These are phyloP conservation scores for Lojkania enalia DNA, from an alignment of 2,329 filamentous ascomycete genomes.

Conservation along the genomic window DNA sequence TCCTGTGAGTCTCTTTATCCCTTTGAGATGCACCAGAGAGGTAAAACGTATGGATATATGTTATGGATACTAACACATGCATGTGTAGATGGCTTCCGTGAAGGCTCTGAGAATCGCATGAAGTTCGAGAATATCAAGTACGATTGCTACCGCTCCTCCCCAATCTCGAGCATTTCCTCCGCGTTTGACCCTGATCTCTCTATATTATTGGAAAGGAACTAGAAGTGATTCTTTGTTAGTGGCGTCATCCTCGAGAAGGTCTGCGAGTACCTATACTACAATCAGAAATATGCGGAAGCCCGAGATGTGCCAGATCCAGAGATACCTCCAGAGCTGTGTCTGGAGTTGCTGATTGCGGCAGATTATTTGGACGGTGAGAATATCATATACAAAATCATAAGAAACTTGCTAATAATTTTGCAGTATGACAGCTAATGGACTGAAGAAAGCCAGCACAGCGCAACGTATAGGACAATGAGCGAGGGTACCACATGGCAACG, in stretches of 20 bases:
- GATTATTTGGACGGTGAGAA: slow-evolving; percentile 64
- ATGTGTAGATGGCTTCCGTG: slow-evolving; percentile 68
- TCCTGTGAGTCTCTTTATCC: slow-evolving; percentile 56
- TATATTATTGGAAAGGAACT: slow-evolving; percentile 5
- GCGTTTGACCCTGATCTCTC: not conserved
- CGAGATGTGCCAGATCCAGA: slow-evolving; percentile 81
- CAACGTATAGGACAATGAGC: too few relatives aligned
- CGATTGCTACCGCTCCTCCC: slow-evolving; percentile 18
- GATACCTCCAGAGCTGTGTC: slow-evolving; percentile 74
- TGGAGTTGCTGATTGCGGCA: slow-evolving; percentile 76
- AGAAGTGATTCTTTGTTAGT: slow-evolving; percentile 51
- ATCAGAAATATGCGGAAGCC: slow-evolving; percentile 70
- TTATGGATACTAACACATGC: slow-evolving; percentile 55
- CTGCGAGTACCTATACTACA: slow-evolving; percentile 82
- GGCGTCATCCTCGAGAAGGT: slow-evolving; percentile 77
- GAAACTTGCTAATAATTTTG: too few relatives aligned
- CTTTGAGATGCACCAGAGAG: too few relatives aligned
- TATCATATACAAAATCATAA: too few relatives aligned
- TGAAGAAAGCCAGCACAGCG: too few relatives aligned
- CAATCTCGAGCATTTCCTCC: slow-evolving; percentile 1
- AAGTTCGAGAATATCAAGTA: slow-evolving; percentile 76
- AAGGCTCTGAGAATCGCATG: slow-evolving; percentile 67
- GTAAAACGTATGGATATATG: too few relatives aligned
- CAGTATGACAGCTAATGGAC: too few relatives aligned
- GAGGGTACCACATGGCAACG: too few relatives aligned